Base-by-base conservation (phyloP, 139 green algal genomes). In the Marvania coccoides region DNA sequence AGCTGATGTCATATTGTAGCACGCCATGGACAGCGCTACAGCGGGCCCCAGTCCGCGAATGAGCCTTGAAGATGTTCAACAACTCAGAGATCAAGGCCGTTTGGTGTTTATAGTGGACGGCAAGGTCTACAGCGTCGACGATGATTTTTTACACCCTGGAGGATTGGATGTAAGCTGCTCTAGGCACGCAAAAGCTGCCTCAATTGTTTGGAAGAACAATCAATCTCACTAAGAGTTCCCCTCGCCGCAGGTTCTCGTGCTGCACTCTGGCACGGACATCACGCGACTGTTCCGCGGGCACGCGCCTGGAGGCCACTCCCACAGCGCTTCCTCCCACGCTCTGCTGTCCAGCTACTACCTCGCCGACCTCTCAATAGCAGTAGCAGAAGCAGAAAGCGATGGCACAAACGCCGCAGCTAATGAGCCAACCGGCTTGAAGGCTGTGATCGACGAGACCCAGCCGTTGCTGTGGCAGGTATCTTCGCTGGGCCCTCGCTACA, bases 401-500 rank as follows among this genome's bases (percentile, higher is more conserved):
- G 9, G 9, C 37, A 59, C 24, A n/a, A 55, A 55, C 23, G 23
- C 12, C 12, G 23, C 29, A 12, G 57, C 23, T n/a, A 7, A 38
- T 36, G 28, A 14, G 24, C 57, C 57, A 19, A n/a, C n/a, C n/a
- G n/a, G n/a, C n/a, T n/a, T n/a, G n/a, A n/a, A n/a, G n/a, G n/a
- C 38, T 19, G 38, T 46, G 15, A 68, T 73, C 23, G 66, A 73
- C 26, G 28, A 67, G 6, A 24, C 3, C 15, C 34, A 33, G 31
- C 67, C 67, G 24, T 36, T 74, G 36, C 31, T 75, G 23, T 15
- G 48, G 45, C 68, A 75, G 57, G 45, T 70, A 2, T 24, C 4
- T 35, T n/a, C 14, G 4, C 15, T 59, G 19, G 31, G 19, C 14
- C 23, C 59, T 3, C 6, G 58, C 3, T 97, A 97, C 62, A 80